These are phyloP conservation scores for Penicillium coprophilum DNA, from an alignment of 495 filamentous ascomycete species.

Conservation along the genomic window DNA sequence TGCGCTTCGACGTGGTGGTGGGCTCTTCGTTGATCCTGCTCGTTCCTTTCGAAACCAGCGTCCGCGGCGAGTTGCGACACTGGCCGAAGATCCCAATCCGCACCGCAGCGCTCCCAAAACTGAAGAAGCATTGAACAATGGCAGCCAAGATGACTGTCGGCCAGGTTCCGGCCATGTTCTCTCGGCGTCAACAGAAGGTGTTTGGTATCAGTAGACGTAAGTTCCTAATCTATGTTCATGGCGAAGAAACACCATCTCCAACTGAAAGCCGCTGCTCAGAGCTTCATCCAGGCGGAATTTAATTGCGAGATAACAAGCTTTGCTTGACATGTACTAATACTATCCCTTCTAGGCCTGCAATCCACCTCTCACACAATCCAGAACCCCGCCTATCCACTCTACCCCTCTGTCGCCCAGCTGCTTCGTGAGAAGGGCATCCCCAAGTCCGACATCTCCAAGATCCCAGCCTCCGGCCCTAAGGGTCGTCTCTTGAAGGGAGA, in stretches of 20 bases:
- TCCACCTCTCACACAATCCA: slow-evolving; percentile 49
- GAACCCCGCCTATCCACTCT: slow-evolving; percentile 75
- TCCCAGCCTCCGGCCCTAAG: slow-evolving; percentile 82
- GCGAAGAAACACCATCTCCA: neutral
- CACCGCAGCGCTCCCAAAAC: slow-evolving; percentile 10
- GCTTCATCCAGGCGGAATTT: slow-evolving; percentile 4
- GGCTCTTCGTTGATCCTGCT: slow-evolving; percentile 31
- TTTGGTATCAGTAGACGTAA: slow-evolving; percentile 41
- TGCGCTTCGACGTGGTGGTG: slow-evolving; percentile 32
- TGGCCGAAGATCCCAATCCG: slow-evolving; percentile 20
- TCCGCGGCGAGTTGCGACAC: slow-evolving; percentile 27
- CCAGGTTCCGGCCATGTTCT: slow-evolving; percentile 41
- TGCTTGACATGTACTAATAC: slow-evolving; percentile 6
- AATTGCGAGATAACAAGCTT: neutral
- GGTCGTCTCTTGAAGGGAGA: slow-evolving; percentile 94
- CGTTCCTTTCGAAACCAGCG: slow-evolving; percentile 27
- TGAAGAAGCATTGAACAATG: slow-evolving; percentile 31
- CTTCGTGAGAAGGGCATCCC: slow-evolving; percentile 74
- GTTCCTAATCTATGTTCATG: slow-evolving; percentile 21
- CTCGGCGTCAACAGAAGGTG: slow-evolving; percentile 39
- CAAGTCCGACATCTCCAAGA: slow-evolving; percentile 69
- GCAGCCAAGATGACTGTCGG: slow-evolving; percentile 37
- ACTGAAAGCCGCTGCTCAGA: slow-evolving; percentile 10
- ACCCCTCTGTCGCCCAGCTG: slow-evolving; percentile 81
- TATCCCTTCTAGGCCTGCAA: slow-evolving; percentile 29